Evolutionary conservation across 371 early-diverging fungal species (phyloP).

Genomic region (Conidiobolus incongruus): DNA sequence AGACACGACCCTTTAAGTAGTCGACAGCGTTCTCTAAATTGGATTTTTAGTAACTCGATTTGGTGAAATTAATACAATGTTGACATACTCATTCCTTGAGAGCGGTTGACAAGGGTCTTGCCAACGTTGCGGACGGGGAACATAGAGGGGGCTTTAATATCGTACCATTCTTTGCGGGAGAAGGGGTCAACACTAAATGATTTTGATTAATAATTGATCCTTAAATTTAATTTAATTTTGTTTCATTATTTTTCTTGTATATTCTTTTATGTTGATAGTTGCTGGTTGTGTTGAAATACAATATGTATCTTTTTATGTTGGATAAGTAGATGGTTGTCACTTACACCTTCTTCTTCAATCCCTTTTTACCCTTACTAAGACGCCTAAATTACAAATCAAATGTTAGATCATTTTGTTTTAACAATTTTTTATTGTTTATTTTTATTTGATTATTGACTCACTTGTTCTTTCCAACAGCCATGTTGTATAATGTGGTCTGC

Average conservation of each 20-base stretch:
- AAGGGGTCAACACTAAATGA: conserved; percentile 31
- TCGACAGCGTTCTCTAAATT: conserved; percentile 80
- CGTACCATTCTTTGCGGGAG: conserved; percentile 98
- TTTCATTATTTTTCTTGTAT: no score
- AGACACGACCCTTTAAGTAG: conserved; percentile 89
- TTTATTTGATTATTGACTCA: conserved; percentile 9
- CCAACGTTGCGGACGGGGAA: conserved; percentile 87
- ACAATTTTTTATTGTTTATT: not conserved
- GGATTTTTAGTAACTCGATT: not conserved
- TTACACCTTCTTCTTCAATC: conserved; percentile 92
- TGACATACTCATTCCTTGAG: conserved; percentile 85
- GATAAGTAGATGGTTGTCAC: conserved; percentile 10
- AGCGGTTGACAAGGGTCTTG: conserved; percentile 98
- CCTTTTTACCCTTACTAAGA: conserved; percentile 92
- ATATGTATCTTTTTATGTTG: no score
- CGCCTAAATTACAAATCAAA: conserved; percentile 17
- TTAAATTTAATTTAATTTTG: no score
- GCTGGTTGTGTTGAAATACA: no score
- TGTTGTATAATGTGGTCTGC: conserved; percentile 4
- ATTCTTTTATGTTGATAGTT: no score
- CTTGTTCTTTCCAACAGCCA: conserved; percentile 94
- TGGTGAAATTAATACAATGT: not conserved
- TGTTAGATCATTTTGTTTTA: not conserved
- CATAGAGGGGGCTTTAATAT: conserved; percentile 93
- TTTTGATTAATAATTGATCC: conserved; percentile 8